Base-by-base conservation (phyloP, 2,329 filamentous ascomycete genomes). In the Calonectria pauciramosa region DNA sequence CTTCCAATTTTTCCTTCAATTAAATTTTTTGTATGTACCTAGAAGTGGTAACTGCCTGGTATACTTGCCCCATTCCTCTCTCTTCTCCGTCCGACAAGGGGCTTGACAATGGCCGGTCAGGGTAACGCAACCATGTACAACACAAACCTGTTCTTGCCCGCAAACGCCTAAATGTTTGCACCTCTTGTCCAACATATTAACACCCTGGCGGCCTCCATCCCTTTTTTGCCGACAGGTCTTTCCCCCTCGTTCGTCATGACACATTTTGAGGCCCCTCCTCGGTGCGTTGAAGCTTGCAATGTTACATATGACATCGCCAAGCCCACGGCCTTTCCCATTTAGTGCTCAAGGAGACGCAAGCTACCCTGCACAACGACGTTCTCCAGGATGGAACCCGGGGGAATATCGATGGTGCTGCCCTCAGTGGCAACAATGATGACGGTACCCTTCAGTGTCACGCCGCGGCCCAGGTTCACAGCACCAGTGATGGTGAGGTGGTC, bases 341-440 rank as follows among this genome's bases (percentile, higher is more conserved):
- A 93, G 85, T 93, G 92, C 88, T 93, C 92, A 78, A 93, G 87
- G 80, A 93, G 86, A 83, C 92, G 91, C 91, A 99, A 91, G 87
- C 96, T 98, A 83, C 97, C 97, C 91, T 99, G 97, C 72, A 99
- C 97, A 67, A 99, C 97, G 18, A 99, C 97, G 88, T 99, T 99
- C 91, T 99, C 97, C 74, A 99, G 91, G 82, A 99, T 95, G 26
- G 96, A 98, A 85, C 97, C 97, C 26, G 97, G 96, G 68, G 97
- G 97, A 82, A 99, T 94, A 85, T 99, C 97, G 82, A 99, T 99
- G 78, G 97, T 99, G 90, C 94, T 96, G 80, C 96, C 96, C 88
- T 99, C 97, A 60, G 96, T 98, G 34, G 97, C 97, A 68, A 99
- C 97, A 80, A 99, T 99, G 85, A 99, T 99, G 86, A 99, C 97